Conservation (phyloP, 2,329 filamentous ascomycete genomes). For the Sclerotinia glacialis region DNA sequence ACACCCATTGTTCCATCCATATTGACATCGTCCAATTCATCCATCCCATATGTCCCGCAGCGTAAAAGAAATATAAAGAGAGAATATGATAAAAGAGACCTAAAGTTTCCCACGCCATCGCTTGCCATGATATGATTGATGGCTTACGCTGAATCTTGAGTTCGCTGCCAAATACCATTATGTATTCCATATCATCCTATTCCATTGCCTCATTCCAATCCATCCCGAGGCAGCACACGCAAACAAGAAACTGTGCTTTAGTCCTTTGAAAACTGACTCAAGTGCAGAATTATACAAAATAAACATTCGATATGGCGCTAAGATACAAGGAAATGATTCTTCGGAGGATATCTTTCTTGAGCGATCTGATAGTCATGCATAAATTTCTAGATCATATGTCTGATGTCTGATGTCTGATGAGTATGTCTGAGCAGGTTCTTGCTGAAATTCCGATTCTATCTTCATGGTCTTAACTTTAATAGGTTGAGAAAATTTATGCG, state of each 20-base stretch:
- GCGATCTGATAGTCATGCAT: neutral
- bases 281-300: conserved; percentile 14
- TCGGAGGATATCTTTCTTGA: neutral
- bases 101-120: conserved; percentile 10
- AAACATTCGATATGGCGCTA: neutral
- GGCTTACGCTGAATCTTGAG: neutral
- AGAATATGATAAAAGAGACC: conserved; percentile 1
- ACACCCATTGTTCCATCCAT: conserved; percentile 18
- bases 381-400: neutral
- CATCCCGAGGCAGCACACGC: neutral
- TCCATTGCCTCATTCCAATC: neutral
- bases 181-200: neutral
- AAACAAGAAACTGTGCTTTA: neutral
- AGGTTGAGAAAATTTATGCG: conserved; percentile 17
- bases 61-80: conserved; percentile 1
- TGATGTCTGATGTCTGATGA: neutral
- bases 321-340: neutral
- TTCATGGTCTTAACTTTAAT: neutral
- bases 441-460: neutral
- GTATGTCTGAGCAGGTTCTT: neutral
- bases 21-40: conserved; percentile 1
- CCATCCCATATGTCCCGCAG: conserved; percentile 3
- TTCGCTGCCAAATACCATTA: neutral
- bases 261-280: conserved; percentile 2
- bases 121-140: conserved; percentile 16